Conservation (phyloP, 2,329 filamentous ascomycete species). For the Beauveria varroae region DNA sequence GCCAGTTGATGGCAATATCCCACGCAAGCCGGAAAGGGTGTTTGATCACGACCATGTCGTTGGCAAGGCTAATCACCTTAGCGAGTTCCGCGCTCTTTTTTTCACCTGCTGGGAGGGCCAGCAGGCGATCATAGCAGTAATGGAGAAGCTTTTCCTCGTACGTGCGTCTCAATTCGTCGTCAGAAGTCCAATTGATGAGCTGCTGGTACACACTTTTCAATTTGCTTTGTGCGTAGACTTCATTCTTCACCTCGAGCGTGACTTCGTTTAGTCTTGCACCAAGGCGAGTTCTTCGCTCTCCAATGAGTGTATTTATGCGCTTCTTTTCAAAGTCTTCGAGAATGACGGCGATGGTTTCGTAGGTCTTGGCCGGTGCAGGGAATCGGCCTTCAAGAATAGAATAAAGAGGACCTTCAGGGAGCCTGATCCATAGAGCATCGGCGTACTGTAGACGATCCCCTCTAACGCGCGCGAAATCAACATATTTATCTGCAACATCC, state of each 20-base stretch:
- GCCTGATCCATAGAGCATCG: constrained; percentile 64
- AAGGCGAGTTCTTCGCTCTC: constrained; percentile 77
- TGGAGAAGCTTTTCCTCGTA: constrained; percentile 88
- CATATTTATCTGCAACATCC: constrained; percentile 70
- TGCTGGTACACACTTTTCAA: constrained; percentile 75
- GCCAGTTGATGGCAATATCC: constrained; percentile 86
- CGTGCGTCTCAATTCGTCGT: constrained; percentile 74
- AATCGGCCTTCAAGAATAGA: constrained; percentile 75
- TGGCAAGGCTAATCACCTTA: constrained; percentile 68
- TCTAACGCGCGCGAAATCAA: constrained; percentile 63
- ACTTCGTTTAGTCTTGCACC: constrained; percentile 80
- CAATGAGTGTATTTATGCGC: constrained; percentile 82
- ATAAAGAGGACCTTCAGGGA: constrained; percentile 79
- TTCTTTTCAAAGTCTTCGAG: constrained; percentile 81
- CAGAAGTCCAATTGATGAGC: constrained; percentile 81
- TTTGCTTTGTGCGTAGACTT: constrained; percentile 68
- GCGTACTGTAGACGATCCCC: constrained; percentile 69
- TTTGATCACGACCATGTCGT: constrained; percentile 93
- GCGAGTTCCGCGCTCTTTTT: constrained; percentile 64
- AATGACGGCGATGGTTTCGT: constrained; percentile 74
- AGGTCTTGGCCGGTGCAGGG: constrained; percentile 71
- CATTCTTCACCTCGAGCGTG: constrained; percentile 76
- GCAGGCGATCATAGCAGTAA: constrained; percentile 70
- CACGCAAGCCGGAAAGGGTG: constrained; percentile 85
- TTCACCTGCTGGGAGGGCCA: constrained; percentile 55